phyloP scores from a whole-genome alignment of 106 monocot species.

The Dendrobium chrysotoxum region DNA sequence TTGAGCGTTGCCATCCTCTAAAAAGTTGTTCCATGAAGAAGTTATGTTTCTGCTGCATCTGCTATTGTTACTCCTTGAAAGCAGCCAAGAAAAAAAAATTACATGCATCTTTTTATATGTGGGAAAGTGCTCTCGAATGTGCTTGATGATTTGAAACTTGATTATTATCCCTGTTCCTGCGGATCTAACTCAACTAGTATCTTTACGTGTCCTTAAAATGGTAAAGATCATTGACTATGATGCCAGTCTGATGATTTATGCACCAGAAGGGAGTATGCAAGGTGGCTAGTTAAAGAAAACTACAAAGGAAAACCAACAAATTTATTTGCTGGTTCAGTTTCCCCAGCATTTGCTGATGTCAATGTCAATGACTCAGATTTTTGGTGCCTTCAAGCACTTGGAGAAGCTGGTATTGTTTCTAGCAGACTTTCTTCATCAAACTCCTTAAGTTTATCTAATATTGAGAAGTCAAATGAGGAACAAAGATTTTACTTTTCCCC shows the following conservation, averaged over 20 bases:
- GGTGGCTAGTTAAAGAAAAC: too few relatives aligned
- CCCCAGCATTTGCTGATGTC: conserved; percentile 82
- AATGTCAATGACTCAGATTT: conserved; percentile 67
- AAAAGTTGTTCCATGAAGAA: not conserved
- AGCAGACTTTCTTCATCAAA: conserved; percentile 48
- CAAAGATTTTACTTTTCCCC: conserved; percentile 46
- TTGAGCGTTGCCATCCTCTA: conserved; percentile 54
- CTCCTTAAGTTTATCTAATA: conserved; percentile 13
- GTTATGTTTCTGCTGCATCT: not conserved
- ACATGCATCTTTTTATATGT: not conserved
- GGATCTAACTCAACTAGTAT: too few relatives aligned
- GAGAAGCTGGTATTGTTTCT: conserved; percentile 67
- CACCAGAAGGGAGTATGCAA: too few relatives aligned
- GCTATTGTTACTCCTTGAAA: not conserved
- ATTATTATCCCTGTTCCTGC: too few relatives aligned
- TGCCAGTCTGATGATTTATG: too few relatives aligned
- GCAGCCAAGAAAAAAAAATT: not conserved
- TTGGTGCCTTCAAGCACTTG: conserved; percentile 81
- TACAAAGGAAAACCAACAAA: too few relatives aligned
- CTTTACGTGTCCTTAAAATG: too few relatives aligned
- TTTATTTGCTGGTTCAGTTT: conserved; percentile 21
- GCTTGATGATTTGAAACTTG: not conserved
- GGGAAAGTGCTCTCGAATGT: not conserved
- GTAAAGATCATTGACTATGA: too few relatives aligned
- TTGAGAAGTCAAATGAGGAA: not conserved